Conservation (phyloP, 495 filamentous ascomycete genomes). For the Articulospora tetracladia region DNA sequence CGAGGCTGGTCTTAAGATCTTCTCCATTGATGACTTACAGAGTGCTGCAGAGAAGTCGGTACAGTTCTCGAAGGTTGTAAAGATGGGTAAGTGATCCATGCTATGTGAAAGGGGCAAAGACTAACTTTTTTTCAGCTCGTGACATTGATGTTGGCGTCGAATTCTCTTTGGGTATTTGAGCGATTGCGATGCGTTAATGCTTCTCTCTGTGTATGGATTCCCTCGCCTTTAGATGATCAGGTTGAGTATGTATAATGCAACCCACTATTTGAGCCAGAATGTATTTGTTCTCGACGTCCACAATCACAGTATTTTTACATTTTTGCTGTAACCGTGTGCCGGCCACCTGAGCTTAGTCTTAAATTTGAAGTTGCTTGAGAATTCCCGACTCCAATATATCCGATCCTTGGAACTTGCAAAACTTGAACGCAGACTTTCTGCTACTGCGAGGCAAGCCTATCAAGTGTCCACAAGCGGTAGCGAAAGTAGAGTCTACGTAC, state of each 20-base stretch:
- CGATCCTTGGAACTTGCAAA: too few species aligned
- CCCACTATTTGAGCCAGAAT: not conserved
- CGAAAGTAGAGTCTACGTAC: too few species aligned
- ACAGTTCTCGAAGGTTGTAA: slow-evolving; percentile 98
- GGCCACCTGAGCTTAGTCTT: too few species aligned
- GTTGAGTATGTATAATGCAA: slow-evolving; percentile 26
- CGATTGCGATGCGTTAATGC: slow-evolving; percentile 15
- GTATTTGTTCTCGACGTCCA: not conserved
- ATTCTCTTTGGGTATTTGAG: slow-evolving; percentile 92
- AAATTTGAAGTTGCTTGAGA: too few species aligned
- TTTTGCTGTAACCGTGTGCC: too few species aligned
- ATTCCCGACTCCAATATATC: too few species aligned
- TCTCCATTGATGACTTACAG: slow-evolving; percentile 98
- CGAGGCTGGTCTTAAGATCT: slow-evolving; percentile 98
- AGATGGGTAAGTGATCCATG: slow-evolving; percentile 69
- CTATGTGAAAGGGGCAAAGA: not conserved
- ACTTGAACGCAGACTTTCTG: too few species aligned
- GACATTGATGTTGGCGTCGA: slow-evolving; percentile 98
- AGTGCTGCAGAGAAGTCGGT: slow-evolving; percentile 96
- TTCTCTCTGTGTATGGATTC: slow-evolving; percentile 24
- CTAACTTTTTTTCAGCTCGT: slow-evolving; percentile 37
- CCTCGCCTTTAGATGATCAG: slow-evolving; percentile 22
- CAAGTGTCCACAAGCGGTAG: too few species aligned
- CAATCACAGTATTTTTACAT: too few species aligned
- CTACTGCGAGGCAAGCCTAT: too few species aligned